Conservation (phyloP, 2,329 filamentous ascomycete species). For the Ophiocordyceps sinensis region DNA sequence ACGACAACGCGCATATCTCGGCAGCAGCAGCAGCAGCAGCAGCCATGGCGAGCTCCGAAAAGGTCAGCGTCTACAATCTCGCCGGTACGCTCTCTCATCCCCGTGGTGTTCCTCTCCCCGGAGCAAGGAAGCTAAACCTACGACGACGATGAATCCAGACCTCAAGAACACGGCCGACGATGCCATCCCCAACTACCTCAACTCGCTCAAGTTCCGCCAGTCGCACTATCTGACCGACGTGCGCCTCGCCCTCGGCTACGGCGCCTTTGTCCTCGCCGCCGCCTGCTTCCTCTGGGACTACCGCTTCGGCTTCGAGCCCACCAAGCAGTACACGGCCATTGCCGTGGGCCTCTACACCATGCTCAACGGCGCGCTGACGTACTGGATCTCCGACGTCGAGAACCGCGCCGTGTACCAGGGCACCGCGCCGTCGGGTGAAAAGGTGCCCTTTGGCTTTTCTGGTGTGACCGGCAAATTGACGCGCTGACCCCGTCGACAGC, state of each 20-base stretch:
- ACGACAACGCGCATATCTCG: background rate
- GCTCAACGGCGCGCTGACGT: constrained; percentile 63
- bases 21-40: background rate
- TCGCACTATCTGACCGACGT: constrained; percentile 70
- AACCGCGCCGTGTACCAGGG: constrained; percentile 72
- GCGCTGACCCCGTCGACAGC: constrained; percentile 26
- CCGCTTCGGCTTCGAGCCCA: constrained; percentile 75
- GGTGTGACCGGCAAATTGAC: background rate
- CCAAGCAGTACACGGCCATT: constrained; percentile 64
- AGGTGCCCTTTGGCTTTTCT: constrained; percentile 27
- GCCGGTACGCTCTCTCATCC: constrained; percentile 31
- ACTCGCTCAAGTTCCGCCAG: constrained; percentile 71
- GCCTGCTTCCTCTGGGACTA: constrained; percentile 87
- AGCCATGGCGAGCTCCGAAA: constrained; percentile 27
- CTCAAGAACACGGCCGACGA: constrained; percentile 96
- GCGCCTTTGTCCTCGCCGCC: constrained; percentile 64
- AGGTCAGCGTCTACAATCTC: constrained; percentile 53
- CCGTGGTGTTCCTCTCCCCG: background rate
- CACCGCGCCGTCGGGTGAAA: constrained; percentile 46
- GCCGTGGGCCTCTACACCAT: constrained; percentile 70
- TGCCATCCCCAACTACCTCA: constrained; percentile 85
- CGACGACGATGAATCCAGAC: too few species aligned
- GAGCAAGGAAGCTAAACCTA: background rate
- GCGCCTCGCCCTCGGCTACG: constrained; percentile 70
- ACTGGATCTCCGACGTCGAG: constrained; percentile 78